Evolutionary conservation across 208 protist genomes (phyloP).

Genomic region (Leishmania major): DNA sequence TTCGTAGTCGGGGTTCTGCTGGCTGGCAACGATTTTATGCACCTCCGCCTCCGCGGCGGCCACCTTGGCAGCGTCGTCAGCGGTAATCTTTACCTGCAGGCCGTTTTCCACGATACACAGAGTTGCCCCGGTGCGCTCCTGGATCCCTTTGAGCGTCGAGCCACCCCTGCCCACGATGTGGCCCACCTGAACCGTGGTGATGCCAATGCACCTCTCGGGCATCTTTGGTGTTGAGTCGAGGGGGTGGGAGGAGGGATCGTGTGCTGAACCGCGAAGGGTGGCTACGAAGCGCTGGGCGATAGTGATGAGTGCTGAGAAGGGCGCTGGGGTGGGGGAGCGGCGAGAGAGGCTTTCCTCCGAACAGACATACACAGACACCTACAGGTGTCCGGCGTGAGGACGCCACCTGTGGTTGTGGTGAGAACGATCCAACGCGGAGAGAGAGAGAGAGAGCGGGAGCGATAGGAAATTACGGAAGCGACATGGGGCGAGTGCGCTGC

Average conservation of each 20-base stretch:
- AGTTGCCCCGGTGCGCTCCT: slow-evolving; percentile 49
- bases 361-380: not conserved
- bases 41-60: slow-evolving; percentile 38
- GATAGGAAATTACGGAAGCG: not conserved
- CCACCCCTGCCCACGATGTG: slow-evolving; percentile 62
- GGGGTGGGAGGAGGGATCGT: not conserved
- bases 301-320: not conserved
- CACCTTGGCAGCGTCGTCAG: slow-evolving; percentile 41
- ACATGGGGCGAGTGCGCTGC: not conserved
- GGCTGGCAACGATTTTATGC: slow-evolving; percentile 35
- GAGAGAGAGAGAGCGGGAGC: not conserved
- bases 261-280: not conserved
- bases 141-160: slow-evolving; percentile 42
- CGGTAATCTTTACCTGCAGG: slow-evolving; percentile 53
- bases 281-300: not conserved
- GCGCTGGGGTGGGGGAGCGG: not conserved
- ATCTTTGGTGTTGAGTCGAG: slow-evolving; percentile 6
- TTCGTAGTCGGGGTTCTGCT: slow-evolving; percentile 67
- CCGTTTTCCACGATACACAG: slow-evolving; percentile 47
- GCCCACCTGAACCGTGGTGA: slow-evolving; percentile 45
- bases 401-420: not conserved
- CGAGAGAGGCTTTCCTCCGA: not conserved
- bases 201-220: slow-evolving; percentile 35
- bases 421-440: not conserved
- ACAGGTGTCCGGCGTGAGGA: not conserved